Base-by-base conservation (phyloP, 495 filamentous ascomycete species). In the Aspergillus cristatus region DNA sequence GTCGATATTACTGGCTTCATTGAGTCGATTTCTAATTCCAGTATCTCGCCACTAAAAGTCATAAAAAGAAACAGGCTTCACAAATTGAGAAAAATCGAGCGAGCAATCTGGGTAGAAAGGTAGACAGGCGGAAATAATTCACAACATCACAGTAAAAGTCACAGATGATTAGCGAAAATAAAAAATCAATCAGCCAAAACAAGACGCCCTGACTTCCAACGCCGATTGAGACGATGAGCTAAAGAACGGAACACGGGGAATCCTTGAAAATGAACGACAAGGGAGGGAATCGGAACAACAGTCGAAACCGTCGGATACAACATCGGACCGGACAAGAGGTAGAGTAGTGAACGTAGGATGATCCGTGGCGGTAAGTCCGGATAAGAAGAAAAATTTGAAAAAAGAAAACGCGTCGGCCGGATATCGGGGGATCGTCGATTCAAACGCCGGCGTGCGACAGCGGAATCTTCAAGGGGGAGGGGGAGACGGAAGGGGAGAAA, bases 141-240 rank as follows among this genome's bases (percentile, higher is more conserved):
- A 24, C 20, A 24, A n/a, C n/a, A n/a, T n/a, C n/a, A n/a, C 30
- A 46, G 38, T 1, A 32, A 28, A 29, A 32, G 43, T 47, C 43
- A 50, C 41, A 43, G 47, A 48, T 41, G 44, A 58, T 48, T 53
- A 48, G 46, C 29, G 55, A 50, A 34, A 42, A 43, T 41, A 32
- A 47, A 46, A 43, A 43, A 52, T 59, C 48, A 50, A 49, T 54
- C 56, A 58, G 53, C 54, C 60, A 60, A 64, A 63, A 58, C 45
- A 58, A 54, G 58, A 62, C 55, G 58, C 59, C 63, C 60, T 55
- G 62, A 63, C 62, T 51, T 61, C 63, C 63, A 67, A 67, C 63
- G 60, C 63, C 60, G 54, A 57, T 50, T 51, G 45, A 61, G 60
- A 67, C 59, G 59, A 56, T 57, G 57, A 59, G 50, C 49, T 42